phyloP scores from a whole-genome alignment of 805 yeast species.

The Ogataea wickerhamii region DNA sequence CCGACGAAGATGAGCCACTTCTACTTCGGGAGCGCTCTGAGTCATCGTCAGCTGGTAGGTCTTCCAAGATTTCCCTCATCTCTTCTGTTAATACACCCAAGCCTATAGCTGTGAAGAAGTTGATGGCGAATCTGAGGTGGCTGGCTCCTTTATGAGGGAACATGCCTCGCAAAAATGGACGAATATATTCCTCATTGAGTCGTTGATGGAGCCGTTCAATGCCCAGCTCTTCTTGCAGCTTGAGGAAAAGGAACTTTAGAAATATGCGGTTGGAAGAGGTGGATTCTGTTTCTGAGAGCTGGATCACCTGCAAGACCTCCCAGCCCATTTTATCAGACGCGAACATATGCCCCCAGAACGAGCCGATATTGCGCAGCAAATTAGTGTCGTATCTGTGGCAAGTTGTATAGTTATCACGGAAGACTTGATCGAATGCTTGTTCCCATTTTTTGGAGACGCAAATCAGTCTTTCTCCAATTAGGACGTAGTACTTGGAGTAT shows the following conservation, averaged over 20 bases:
- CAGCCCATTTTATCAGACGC: conserved; percentile 68
- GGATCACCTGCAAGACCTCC: conserved; percentile 51
- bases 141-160: conserved; percentile 59
- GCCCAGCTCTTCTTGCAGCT: conserved; percentile 76
- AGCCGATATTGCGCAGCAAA: conserved; percentile 73
- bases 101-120: conserved; percentile 90
- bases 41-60: conserved; percentile 23
- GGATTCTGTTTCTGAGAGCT: conserved; percentile 66
- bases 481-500: conserved; percentile 81
- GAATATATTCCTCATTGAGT: conserved; percentile 49
- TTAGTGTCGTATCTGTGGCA: conserved; percentile 70
- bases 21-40: conserved; percentile 10
- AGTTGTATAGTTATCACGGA: conserved; percentile 50
- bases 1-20: conserved; percentile 11
- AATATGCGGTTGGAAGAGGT: conserved; percentile 80
- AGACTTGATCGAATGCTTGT: conserved; percentile 46
- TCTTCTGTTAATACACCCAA: conserved; percentile 78
- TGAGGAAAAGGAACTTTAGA: conserved; percentile 75
- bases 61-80: conserved; percentile 53
- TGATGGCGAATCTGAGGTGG: conserved; percentile 71
- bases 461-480: conserved; percentile 65
- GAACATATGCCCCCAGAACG: conserved; percentile 80
- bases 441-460: conserved; percentile 54
- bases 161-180: conserved; percentile 49
- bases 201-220: conserved; percentile 44